Percentiles rank a stretch among this genome's conserved stretches.
phyloP scores from a whole-genome alignment of 1,139 yeast genomes.

The Nematodospora anomalae region DNA sequence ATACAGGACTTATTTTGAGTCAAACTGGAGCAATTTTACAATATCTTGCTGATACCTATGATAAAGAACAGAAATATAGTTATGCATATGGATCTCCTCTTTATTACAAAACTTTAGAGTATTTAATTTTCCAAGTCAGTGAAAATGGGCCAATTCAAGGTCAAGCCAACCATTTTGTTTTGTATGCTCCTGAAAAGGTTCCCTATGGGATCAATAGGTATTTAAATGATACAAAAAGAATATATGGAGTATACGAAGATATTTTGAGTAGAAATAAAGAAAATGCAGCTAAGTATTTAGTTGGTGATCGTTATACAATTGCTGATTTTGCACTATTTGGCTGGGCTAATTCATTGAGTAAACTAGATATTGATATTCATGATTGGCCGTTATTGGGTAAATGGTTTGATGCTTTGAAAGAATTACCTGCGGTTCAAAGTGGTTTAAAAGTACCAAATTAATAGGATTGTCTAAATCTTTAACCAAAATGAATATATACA shows the following conservation, averaged over 20 bases:
- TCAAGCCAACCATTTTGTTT: constrained; percentile 50
- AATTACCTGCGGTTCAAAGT: constrained; percentile 36
- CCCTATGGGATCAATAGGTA: constrained; percentile 56
- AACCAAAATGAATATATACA: too few relatives aligned
- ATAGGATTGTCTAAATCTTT: too few relatives aligned
- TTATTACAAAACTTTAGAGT: constrained; percentile 52
- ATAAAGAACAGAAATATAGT: constrained; percentile 49
- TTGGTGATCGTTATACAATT: constrained; percentile 54
- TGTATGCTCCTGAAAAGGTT: constrained; percentile 46
- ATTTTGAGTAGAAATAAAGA: constrained; percentile 37
- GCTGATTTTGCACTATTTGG: constrained; percentile 53
- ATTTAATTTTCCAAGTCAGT: constrained; percentile 56
- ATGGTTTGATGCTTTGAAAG: constrained; percentile 45
- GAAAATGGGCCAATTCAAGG: constrained; percentile 66
- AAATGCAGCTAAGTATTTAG: constrained; percentile 34
- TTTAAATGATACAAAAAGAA: constrained; percentile 48
- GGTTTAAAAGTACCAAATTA: constrained; percentile 21
- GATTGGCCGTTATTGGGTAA: constrained; percentile 44
- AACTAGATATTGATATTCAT: constrained; percentile 35
- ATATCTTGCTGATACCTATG: constrained; percentile 59
- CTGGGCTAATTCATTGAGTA: constrained; percentile 26
- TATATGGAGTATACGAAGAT: constrained; percentile 53
- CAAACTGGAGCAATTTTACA: constrained; percentile 62
- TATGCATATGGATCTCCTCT: constrained; percentile 43
- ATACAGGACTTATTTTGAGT: constrained; percentile 42